Conservation (phyloP, 805 yeast species). For the Hemisphaericaspora nanyangensis region DNA sequence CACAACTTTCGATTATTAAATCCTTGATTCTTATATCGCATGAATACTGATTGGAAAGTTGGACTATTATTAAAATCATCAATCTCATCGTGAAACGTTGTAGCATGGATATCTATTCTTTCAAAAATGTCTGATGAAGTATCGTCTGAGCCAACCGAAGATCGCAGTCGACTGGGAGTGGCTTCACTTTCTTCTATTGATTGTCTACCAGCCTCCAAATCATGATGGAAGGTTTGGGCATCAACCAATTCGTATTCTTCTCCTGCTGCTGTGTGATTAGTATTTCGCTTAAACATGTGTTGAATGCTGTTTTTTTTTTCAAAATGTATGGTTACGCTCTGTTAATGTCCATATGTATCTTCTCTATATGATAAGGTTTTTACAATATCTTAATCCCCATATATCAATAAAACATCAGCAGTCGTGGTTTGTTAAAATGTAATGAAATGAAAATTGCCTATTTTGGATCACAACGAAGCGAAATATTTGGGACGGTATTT, state of each 20-base stretch:
- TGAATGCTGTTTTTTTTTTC: too few species aligned
- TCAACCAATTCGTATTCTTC: constrained; percentile 9
- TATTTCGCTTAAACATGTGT: constrained; percentile 6
- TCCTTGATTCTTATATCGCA: constrained; percentile 11
- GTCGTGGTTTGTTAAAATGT: too few species aligned
- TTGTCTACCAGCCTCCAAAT: not conserved
- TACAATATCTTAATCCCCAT: too few species aligned
- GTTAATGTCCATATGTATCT: too few species aligned
- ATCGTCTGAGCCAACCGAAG: not conserved
- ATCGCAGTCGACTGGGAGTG: too few species aligned
- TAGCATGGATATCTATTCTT: constrained; percentile 20
- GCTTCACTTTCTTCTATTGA: not conserved
- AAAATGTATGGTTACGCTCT: too few species aligned
- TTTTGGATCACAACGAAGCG: too few species aligned
- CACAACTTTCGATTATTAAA: constrained; percentile 6
- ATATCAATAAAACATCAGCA: too few species aligned
- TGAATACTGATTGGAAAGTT: constrained; percentile 18
- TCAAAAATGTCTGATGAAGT: constrained; percentile 27
- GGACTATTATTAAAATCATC: constrained; percentile 22
- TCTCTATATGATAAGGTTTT: too few species aligned
- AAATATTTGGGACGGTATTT: too few species aligned
- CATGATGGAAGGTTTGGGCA: not conserved
- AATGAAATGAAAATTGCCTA: too few species aligned
- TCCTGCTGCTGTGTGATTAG: not conserved
- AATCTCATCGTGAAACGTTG: constrained; percentile 3